Percentiles rank a stretch among this genome's conserved stretches.
Conservation (phyloP, 768 basidiomycete species). For the Hygrophorus pudorinus region DNA sequence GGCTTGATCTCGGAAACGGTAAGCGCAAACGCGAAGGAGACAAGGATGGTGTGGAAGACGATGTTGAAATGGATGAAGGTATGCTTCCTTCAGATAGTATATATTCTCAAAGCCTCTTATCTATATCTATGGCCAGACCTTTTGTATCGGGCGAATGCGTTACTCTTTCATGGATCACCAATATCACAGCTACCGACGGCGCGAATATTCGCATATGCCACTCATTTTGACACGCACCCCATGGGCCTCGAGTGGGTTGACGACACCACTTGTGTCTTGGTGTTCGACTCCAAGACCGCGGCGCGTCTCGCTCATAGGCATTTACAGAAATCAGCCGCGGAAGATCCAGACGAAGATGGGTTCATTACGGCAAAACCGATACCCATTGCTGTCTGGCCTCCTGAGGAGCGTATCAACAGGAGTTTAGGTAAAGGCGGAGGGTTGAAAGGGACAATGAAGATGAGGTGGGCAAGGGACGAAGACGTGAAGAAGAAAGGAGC, state of each 20-base stretch:
- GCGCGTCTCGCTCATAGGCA: slow-evolving; percentile 42
- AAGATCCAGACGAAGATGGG: slow-evolving; percentile 47
- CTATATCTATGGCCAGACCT: slow-evolving; percentile 25
- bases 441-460: slow-evolving; percentile 51
- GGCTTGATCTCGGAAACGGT: slow-evolving; percentile 25
- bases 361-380: slow-evolving; percentile 57
- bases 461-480: slow-evolving; percentile 65
- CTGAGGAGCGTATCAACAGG: slow-evolving; percentile 65
- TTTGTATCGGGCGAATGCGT: slow-evolving; percentile 48
- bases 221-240: slow-evolving; percentile 65
- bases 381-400: slow-evolving; percentile 68
- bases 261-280: slow-evolving; percentile 72
- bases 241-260: slow-evolving; percentile 81
- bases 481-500: slow-evolving; percentile 79
- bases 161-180: slow-evolving; percentile 63
- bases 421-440: slow-evolving; percentile 64
- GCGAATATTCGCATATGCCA: slow-evolving; percentile 73
- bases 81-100: slow-evolving; percentile 14
- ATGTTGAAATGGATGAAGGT: slow-evolving; percentile 23
- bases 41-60: slow-evolving; percentile 23
- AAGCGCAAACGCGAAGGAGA: slow-evolving; percentile 35
- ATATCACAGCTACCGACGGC: slow-evolving; percentile 68
- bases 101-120: background rate
- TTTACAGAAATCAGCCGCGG: slow-evolving; percentile 41
- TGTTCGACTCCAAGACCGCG: slow-evolving; percentile 47